Conservation (phyloP, 768 basidiomycete genomes). For the Trametes maxima region DNA sequence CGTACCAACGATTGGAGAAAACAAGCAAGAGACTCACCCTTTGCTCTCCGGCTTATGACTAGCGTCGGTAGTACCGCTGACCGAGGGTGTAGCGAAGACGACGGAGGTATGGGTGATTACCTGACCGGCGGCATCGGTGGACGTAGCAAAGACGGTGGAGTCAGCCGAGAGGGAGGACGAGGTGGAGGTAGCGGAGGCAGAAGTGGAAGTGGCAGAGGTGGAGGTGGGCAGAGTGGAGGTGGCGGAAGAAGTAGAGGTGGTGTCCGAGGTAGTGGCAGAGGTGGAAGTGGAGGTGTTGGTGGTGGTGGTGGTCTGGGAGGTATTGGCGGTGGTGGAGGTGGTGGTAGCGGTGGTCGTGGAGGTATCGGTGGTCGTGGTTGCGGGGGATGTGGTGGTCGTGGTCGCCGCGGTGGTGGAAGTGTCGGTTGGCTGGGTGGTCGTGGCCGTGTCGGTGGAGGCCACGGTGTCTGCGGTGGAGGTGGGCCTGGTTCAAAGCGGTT, state of each 20-base stretch:
- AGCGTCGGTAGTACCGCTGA: not conserved
- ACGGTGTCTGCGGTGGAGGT: not conserved
- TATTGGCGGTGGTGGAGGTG: not conserved
- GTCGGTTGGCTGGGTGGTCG: not conserved
- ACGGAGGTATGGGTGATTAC: slow-evolving; percentile 22
- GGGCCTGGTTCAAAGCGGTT: not conserved
- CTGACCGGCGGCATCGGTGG: slow-evolving; percentile 13
- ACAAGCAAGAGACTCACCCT: slow-evolving; percentile 22
- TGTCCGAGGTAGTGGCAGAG: not conserved
- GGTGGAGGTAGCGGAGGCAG: not conserved
- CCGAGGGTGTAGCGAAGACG: slow-evolving; percentile 3
- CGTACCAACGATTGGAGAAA: not conserved
- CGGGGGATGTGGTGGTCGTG: not conserved
- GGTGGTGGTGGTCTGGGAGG: slow-evolving; percentile 2
- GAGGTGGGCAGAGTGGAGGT: not conserved
- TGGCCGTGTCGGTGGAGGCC: not conserved
- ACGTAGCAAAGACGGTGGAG: not conserved
- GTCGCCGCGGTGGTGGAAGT: not conserved
- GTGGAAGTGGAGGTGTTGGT: not conserved
- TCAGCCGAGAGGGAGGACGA: slow-evolving; percentile 3
- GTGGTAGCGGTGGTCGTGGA: not conserved
- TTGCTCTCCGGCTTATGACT: not conserved
- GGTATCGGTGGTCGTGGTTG: not conserved
- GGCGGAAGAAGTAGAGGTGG: not conserved
- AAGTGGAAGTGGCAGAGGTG: not conserved